Base-by-base conservation (phyloP, 1,284 basidiomycete genomes). In the Melampsora larici-populina region DNA sequence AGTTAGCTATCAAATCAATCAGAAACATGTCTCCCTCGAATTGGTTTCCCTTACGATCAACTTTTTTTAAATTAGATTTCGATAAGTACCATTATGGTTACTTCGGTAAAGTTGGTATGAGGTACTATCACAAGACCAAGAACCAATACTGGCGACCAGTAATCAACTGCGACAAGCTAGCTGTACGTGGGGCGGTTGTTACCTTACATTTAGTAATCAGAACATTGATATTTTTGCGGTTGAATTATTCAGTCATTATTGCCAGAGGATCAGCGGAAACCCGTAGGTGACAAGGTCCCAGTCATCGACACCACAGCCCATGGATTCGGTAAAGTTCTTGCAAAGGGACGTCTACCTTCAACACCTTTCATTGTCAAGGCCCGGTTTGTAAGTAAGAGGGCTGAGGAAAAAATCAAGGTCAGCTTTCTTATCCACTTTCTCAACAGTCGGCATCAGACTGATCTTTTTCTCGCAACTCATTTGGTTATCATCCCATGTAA, bases 101-200 rank as follows among this genome's bases (percentile, higher is more conserved):
- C 92, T 97, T 96, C 86, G 94, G 94, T 88, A 97, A 97, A 87
- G 85, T 86, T 79, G 85, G 85, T 93, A 98, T 98, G 95, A 90
- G 96, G 84, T 91, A 92, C 87, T 99, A 91, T 93, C 96, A 99
- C 86, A 86, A 94, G 81, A 95, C 93, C 79, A 90, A 91, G 86
- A 97, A 97, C 87, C 86, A 88, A 82, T 88, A 90, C 86, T 94
- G 92, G 93, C 89, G 90, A 81, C 94, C 95, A 46, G 92, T 91
- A 83, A 92, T 99, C 90, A 99, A 99, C 88, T 89, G 97, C 85
- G 94, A 97, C 89, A 95, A 93, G 87, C 88, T 86, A 71, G 80
- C 80, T 63, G 82, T 85, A 79, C 79, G 85, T 81, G 51, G 60
- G 29, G 46, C 49, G 62, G 17, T 49, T 8, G 49, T 24, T 29